Evolutionary conservation across 352 stramenopile genomes (phyloP).

Genomic region (Pythium brassicae): DNA sequence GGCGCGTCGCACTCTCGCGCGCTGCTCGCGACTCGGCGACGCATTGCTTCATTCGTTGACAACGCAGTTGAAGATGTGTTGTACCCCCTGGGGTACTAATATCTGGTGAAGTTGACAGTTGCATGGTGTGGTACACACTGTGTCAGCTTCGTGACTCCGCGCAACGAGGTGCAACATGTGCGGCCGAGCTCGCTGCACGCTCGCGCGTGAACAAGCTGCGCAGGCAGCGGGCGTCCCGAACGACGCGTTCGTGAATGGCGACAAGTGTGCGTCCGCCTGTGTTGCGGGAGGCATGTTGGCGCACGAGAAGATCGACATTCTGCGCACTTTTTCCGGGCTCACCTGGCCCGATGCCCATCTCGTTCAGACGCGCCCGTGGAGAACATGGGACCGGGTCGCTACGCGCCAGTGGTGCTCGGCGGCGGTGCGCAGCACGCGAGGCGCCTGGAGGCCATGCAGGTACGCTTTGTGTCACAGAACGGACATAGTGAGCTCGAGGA

Average conservation of each 20-base stretch:
- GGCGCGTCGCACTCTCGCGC: not conserved
- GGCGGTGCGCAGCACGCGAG: conserved; percentile 9
- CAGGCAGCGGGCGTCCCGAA: conserved; percentile 35
- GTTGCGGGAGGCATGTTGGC: not conserved
- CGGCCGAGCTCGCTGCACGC: conserved; percentile 56
- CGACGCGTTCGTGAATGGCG: conserved; percentile 53
- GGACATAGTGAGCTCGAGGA: not conserved
- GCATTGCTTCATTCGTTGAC: not conserved
- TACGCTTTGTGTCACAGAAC: conserved; percentile 16
- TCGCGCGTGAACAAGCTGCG: conserved; percentile 48
- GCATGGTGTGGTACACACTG: no score
- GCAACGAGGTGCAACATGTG: conserved; percentile 71
- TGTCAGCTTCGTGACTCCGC: no score
- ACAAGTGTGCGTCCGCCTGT: conserved; percentile 54
- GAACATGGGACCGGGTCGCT: conserved; percentile 75
- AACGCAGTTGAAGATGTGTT: no score
- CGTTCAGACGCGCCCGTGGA: conserved; percentile 60
- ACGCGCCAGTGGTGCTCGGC: conserved; percentile 37
- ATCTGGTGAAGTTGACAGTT: not conserved
- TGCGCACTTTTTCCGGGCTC: no score
- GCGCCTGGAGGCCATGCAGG: conserved; percentile 61
- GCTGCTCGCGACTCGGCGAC: no score
- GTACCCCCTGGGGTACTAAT: no score
- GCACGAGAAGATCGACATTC: not conserved
- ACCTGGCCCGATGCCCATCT: no score